phyloP scores from a whole-genome alignment of 768 basidiomycete species.

The Ramaria rubella region DNA sequence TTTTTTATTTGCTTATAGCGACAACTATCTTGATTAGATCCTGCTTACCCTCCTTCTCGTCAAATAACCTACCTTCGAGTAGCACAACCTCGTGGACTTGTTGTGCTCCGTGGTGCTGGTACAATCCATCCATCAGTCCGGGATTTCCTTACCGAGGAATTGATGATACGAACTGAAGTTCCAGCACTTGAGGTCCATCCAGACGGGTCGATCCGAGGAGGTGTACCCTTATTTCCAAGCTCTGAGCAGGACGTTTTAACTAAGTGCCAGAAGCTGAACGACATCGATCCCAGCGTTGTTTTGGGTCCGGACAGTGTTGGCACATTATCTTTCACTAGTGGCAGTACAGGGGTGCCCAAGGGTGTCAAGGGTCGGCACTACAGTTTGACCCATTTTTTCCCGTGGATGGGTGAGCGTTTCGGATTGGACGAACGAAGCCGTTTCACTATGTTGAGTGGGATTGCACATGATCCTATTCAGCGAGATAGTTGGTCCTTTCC shows the following conservation, averaged over 20 bases:
- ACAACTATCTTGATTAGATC: conserved; percentile 48
- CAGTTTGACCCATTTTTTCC: conserved; percentile 97
- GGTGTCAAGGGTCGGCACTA: conserved; percentile 96
- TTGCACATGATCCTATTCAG: conserved; percentile 98
- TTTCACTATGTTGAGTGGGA: conserved; percentile 98
- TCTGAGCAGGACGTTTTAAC: conserved; percentile 55
- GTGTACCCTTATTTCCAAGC: conserved; percentile 28
- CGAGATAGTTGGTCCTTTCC: conserved; percentile 75
- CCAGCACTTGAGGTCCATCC: conserved; percentile 76
- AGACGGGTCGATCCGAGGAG: conserved; percentile 61
- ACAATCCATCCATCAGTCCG: conserved; percentile 72
- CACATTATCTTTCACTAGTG: conserved; percentile 93
- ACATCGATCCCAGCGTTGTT: conserved; percentile 70
- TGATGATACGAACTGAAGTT: conserved; percentile 84
- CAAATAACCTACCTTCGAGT: conserved; percentile 92
- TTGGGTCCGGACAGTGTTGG: conserved; percentile 95
- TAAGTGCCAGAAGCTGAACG: conserved; percentile 37
- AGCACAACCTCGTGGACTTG: conserved; percentile 82
- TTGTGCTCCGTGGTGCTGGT: conserved; percentile 89
- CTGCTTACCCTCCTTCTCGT: conserved; percentile 89
- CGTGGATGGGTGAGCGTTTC: conserved; percentile 95
- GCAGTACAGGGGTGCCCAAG: conserved; percentile 96
- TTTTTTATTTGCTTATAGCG: neutral
- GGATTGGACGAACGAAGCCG: conserved; percentile 64
- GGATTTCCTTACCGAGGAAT: conserved; percentile 68